Evolutionary conservation across 805 yeast species (phyloP).

Genomic region (Ogataea neopini): DNA sequence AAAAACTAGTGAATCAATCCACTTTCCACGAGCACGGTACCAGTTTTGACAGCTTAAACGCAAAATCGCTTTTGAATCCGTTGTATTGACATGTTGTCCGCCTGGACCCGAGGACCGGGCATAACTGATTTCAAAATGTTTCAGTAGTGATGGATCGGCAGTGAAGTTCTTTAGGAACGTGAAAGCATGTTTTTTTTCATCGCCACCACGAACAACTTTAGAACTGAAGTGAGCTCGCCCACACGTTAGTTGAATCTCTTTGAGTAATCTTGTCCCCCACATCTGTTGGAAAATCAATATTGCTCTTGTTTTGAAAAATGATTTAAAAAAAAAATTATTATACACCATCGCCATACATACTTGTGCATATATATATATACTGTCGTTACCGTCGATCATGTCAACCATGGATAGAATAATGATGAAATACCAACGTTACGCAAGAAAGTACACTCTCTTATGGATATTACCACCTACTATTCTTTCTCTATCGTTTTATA

Average conservation of each 20-base stretch:
- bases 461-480: constrained; percentile 19
- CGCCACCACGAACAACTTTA: not conserved
- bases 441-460: constrained; percentile 11
- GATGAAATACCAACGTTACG: constrained; percentile 2
- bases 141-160: constrained; percentile 9
- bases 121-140: constrained; percentile 39
- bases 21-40: constrained; percentile 41
- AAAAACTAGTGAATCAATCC: constrained; percentile 43
- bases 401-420: not conserved
- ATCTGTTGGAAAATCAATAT: not conserved
- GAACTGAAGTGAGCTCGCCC: not conserved
- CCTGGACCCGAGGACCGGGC: constrained; percentile 60
- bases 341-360: not conserved
- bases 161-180: not conserved
- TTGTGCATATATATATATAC: too few species aligned
- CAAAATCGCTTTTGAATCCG: constrained; percentile 47
- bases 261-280: not conserved
- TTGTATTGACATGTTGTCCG: constrained; percentile 62
- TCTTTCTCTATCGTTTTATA: constrained; percentile 12
- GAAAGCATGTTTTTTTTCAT: constrained; percentile 1
- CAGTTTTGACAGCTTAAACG: constrained; percentile 36
- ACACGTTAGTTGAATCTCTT: too few species aligned
- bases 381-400: too few species aligned
- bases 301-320: too few species aligned
- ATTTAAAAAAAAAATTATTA: not conserved